Conservation (phyloP, 2,329 filamentous ascomycete species). For the Aspergillus ibericus region DNA sequence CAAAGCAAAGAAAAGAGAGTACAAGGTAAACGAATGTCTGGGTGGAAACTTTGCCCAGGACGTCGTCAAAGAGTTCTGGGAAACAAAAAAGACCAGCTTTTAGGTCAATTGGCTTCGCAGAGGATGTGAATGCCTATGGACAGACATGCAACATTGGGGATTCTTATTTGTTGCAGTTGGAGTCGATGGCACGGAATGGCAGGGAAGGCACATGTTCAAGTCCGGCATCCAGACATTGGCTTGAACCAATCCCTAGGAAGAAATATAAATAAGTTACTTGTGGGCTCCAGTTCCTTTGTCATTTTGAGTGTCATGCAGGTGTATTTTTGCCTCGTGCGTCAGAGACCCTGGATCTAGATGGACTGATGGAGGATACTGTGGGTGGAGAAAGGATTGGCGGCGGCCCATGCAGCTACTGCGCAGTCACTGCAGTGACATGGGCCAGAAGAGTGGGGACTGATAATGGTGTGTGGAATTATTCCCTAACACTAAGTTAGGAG, state of each 20-base stretch:
- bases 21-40: constrained; percentile 29
- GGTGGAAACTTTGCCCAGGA: constrained; percentile 11
- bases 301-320: constrained; percentile 45
- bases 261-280: constrained; percentile 24
- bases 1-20: constrained; percentile 13
- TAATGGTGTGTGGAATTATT: constrained; percentile 15
- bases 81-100: constrained; percentile 12
- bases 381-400: constrained; percentile 36
- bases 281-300: constrained; percentile 32
- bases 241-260: constrained; percentile 23
- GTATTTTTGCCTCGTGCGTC: constrained; percentile 44
- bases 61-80: constrained; percentile 8
- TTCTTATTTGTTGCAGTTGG: constrained; percentile 23
- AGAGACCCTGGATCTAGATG: constrained; percentile 47
- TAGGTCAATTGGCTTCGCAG: constrained; percentile 17
- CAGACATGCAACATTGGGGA: constrained; percentile 21
- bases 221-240: constrained; percentile 20
- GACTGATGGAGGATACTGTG: constrained; percentile 26
- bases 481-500: constrained; percentile 4
- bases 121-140: constrained; percentile 15
- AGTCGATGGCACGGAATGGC: constrained; percentile 17
- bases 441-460: constrained; percentile 21
- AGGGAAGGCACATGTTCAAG: constrained; percentile 26
- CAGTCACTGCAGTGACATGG: constrained; percentile 26
- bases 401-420: constrained; percentile 35